Conservation (phyloP, 2,329 filamentous ascomycete species). For the Aspergillus novofumigatus region DNA sequence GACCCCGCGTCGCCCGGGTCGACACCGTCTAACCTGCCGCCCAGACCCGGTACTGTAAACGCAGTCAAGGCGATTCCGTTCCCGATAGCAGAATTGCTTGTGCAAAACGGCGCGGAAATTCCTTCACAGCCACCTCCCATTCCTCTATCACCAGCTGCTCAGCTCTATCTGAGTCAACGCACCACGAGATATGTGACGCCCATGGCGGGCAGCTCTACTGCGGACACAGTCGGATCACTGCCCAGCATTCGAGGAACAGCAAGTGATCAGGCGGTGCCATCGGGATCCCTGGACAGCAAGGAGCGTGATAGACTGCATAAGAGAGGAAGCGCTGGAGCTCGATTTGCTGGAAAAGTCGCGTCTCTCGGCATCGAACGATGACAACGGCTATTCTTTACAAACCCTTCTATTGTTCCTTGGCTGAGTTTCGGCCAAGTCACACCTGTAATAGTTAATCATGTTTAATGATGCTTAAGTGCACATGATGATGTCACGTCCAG, state of each 20-base stretch:
- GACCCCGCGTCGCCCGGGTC: conserved; percentile 74
- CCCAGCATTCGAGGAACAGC: conserved; percentile 47
- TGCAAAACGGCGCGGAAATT: conserved; percentile 91
- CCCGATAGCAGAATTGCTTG: conserved; percentile 80
- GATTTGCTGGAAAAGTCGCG: conserved; percentile 52
- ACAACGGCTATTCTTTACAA: conserved; percentile 10
- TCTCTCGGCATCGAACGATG: conserved; percentile 42
- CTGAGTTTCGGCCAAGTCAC: background rate
- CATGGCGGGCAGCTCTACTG: conserved; percentile 32
- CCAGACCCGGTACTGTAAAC: conserved; percentile 28
- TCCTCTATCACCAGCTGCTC: conserved; percentile 74
- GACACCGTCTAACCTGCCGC: conserved; percentile 33
- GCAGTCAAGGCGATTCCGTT: conserved; percentile 61
- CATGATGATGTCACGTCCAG: conserved; percentile 9
- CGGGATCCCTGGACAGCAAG: conserved; percentile 31
- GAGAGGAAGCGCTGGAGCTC: conserved; percentile 71
- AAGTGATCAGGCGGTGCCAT: conserved; percentile 21
- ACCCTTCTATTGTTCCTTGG: conserved; percentile 6
- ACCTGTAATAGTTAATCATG: conserved; percentile 18
- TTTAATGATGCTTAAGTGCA: conserved; percentile 13
- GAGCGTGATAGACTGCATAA: conserved; percentile 74
- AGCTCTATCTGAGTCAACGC: conserved; percentile 80
- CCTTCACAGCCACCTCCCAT: conserved; percentile 72
- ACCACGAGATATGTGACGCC: conserved; percentile 45
- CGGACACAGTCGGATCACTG: conserved; percentile 60